These are phyloP conservation scores for Populus hybrid DNA, from an alignment of 441 rosid species.

Conservation along the genomic window DNA sequence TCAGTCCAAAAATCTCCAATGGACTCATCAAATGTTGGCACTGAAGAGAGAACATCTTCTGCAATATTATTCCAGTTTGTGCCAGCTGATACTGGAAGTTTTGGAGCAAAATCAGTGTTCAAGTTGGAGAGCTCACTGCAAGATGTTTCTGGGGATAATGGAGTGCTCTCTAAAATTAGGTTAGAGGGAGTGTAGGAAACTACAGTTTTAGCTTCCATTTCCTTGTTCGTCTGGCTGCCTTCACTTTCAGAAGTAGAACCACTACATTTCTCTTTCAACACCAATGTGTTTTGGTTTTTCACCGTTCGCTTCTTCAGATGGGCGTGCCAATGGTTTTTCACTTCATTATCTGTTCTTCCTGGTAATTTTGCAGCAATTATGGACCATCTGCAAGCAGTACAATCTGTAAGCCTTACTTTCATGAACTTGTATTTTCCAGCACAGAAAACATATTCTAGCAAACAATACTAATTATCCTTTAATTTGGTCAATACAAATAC, in stretches of 20 bases:
- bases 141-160: constrained; percentile 23
- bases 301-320: constrained; percentile 24
- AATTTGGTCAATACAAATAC: not conserved
- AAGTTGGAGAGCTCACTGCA: constrained; percentile 3
- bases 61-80: not conserved
- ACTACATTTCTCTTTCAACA: not conserved
- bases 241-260: not conserved
- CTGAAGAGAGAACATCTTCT: not conserved
- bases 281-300: not conserved
- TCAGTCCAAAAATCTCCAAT: constrained; percentile 46
- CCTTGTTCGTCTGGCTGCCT: not conserved
- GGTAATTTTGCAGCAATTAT: constrained; percentile 33
- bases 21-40: not conserved
- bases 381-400: constrained; percentile 33
- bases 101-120: constrained; percentile 8
- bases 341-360: constrained; percentile 42
- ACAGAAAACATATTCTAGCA: not conserved
- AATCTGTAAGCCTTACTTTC: not conserved
- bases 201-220: not conserved
- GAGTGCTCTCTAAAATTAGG: constrained; percentile 31
- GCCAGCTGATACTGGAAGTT: not conserved
- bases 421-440: not conserved
- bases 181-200: not conserved
- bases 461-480: not conserved
- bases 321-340: constrained; percentile 45